Conservation (phyloP, 148 eudicot genomes). For the Rhododendron mucronatum region DNA sequence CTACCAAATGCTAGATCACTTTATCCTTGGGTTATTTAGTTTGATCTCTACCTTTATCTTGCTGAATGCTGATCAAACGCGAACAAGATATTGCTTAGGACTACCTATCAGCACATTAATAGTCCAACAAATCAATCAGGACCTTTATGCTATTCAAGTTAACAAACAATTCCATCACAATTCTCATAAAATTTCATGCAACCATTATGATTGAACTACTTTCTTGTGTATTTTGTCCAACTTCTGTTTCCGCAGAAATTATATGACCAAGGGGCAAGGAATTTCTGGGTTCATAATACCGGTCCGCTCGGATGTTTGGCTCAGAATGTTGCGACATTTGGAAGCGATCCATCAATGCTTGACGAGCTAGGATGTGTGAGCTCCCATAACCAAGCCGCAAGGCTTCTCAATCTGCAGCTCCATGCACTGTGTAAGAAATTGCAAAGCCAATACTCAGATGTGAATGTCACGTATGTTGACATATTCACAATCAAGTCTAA, state of each 20-base stretch:
- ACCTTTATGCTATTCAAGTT: not conserved
- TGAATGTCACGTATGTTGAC: slow-evolving; percentile 74
- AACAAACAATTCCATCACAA: not conserved
- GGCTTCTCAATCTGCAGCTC: slow-evolving; percentile 76
- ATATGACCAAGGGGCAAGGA: slow-evolving; percentile 80
- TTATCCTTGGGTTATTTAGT: too few species aligned
- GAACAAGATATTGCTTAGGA: too few species aligned
- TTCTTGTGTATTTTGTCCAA: not conserved
- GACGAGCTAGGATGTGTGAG: slow-evolving; percentile 78
- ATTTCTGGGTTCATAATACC: slow-evolving; percentile 92
- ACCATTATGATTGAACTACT: not conserved
- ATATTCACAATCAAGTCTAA: slow-evolving; percentile 69
- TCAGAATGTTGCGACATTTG: slow-evolving; percentile 67
- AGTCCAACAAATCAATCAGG: not conserved
- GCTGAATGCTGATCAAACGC: too few species aligned
- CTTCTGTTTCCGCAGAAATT: slow-evolving; percentile 35
- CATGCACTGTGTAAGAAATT: slow-evolving; percentile 65
- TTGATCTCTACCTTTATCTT: too few species aligned
- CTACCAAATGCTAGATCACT: too few species aligned
- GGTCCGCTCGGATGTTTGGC: slow-evolving; percentile 94
- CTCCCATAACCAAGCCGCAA: slow-evolving; percentile 82
- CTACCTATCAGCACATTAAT: not conserved
- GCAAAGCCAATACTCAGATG: slow-evolving; percentile 60
- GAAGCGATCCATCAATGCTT: slow-evolving; percentile 62
- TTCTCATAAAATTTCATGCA: not conserved